phyloP scores from a whole-genome alignment of 345 rosid genomes.

The Microcos paniculata region DNA sequence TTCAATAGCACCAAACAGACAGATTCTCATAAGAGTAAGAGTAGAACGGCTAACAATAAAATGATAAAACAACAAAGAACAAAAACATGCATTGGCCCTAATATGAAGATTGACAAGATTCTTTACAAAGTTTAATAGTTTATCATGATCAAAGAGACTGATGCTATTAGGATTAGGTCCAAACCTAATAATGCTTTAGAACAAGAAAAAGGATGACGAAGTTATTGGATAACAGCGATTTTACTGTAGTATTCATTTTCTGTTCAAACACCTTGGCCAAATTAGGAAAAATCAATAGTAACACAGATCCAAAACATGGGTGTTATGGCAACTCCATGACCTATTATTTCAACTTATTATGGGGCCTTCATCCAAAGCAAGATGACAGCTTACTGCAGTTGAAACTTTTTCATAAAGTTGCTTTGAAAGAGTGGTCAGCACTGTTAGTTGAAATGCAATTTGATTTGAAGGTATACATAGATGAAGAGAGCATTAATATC shows the following conservation, averaged over 20 bases:
- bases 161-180: background rate
- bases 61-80: background rate
- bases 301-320: background rate
- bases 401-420: constrained; percentile 9
- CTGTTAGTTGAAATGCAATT: constrained; percentile 20
- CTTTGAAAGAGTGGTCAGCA: constrained; percentile 23
- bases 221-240: constrained; percentile 10
- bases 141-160: background rate
- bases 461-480: constrained; percentile 1
- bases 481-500: background rate
- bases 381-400: constrained; percentile 4
- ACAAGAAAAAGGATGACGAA: background rate
- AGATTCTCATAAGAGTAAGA: background rate
- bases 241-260: constrained; percentile 6
- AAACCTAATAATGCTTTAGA: background rate
- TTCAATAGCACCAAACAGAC: constrained; percentile 10
- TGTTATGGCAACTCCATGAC: background rate
- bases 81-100: background rate
- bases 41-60: background rate
- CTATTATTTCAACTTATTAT: constrained; percentile 19
- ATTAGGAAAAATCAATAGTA: constrained; percentile 18
- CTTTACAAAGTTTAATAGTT: background rate
- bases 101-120: background rate
- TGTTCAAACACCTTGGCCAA: background rate
- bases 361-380: constrained; percentile 14